phyloP scores from a whole-genome alignment of 2,329 filamentous ascomycete species.

The Akanthomyces dipterigenus region DNA sequence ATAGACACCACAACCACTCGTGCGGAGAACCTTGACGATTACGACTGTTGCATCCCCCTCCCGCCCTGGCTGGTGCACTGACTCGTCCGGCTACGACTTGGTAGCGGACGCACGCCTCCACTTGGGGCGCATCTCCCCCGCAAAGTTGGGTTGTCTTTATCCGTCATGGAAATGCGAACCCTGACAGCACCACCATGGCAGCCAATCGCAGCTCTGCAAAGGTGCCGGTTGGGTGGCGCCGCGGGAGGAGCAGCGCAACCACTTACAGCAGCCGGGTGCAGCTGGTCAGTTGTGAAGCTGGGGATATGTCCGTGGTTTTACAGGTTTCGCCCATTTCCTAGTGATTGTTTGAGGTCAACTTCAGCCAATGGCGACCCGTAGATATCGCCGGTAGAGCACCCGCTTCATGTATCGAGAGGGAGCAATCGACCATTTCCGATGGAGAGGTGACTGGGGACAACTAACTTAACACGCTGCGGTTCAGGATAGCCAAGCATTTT shows the following conservation, averaged over 20 bases:
- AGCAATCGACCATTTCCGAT: neutral
- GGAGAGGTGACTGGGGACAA: neutral
- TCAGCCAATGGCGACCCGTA: neutral
- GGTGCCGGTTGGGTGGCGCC: neutral
- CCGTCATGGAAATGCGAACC: neutral
- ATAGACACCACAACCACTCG: neutral
- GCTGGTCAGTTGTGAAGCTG: neutral
- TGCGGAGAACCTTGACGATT: neutral
- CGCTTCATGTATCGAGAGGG: neutral
- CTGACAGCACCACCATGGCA: neutral
- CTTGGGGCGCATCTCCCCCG: neutral
- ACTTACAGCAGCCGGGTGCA: neutral
- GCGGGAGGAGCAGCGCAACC: neutral
- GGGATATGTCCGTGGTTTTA: neutral
- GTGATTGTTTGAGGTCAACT: neutral
- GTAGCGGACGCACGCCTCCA: neutral
- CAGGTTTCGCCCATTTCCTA: neutral
- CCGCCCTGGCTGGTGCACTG: neutral
- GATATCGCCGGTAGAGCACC: neutral
- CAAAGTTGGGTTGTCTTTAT: neutral
- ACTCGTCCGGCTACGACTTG: neutral
- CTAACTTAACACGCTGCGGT: neutral
- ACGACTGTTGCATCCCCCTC: neutral
- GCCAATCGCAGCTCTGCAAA: neutral
- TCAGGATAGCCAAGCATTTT: neutral